Percentiles rank a stretch among this genome's conserved stretches.
Conservation (phyloP, 2,329 filamentous ascomycete genomes). For the Knufia petricola region DNA sequence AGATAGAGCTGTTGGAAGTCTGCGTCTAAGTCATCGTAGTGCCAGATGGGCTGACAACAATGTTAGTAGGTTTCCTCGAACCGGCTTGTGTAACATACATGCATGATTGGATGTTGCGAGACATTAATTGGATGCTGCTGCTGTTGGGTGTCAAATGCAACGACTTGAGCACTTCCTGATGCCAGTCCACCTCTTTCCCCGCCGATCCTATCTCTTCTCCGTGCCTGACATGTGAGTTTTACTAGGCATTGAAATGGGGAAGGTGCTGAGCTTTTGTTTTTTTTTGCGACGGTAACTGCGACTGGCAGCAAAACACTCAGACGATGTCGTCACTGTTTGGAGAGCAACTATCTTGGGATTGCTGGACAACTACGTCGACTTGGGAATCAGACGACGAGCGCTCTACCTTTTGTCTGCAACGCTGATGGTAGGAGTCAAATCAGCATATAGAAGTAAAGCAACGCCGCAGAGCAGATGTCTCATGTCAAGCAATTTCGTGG, state of each 20-base stretch:
- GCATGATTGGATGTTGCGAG: slow-evolving; percentile 31
- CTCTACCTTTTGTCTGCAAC: no score
- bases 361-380: not conserved
- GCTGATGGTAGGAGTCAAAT: no score
- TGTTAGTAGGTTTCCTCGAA: not conserved
- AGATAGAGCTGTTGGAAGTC: slow-evolving; percentile 52
- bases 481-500: not conserved
- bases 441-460: no score
- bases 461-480: no score
- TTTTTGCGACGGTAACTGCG: not conserved
- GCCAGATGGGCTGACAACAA: slow-evolving; percentile 5
- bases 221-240: not conserved
- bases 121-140: not conserved
- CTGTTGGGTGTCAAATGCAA: not conserved
- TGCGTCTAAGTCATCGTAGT: slow-evolving; percentile 7
- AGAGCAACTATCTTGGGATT: not conserved
- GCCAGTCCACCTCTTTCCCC: not conserved
- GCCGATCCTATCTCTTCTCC: not conserved
- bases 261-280: not conserved
- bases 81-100: slow-evolving; percentile 32
- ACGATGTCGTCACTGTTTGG: not conserved
- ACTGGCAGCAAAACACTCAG: not conserved
- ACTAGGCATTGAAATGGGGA: not conserved
- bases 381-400: not conserved
- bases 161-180: not conserved